Percentiles rank a stretch among this genome's conserved stretches.
These are phyloP conservation scores for Solanum virginianum DNA, from an alignment of 257 asterid species.

Conservation along the genomic window DNA sequence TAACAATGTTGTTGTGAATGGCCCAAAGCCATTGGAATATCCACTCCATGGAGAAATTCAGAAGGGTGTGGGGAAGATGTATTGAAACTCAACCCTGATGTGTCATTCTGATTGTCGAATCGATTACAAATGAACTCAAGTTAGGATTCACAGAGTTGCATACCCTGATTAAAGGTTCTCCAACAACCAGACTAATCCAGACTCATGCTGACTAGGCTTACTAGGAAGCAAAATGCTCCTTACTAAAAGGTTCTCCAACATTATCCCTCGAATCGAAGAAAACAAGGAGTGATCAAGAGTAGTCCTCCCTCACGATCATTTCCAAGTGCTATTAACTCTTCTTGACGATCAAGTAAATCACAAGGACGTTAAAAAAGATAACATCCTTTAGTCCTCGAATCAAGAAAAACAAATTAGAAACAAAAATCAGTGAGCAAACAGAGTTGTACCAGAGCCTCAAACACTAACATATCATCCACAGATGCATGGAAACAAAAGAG, in stretches of 20 bases:
- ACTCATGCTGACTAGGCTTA: not conserved
- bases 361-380: too few species aligned
- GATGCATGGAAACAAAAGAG: slow-evolving; percentile 26
- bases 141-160: too few species aligned
- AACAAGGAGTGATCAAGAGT: not conserved
- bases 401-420: not conserved
- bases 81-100: too few species aligned
- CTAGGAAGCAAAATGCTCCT: not conserved
- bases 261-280: not conserved
- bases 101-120: too few species aligned
- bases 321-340: not conserved
- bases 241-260: not conserved
- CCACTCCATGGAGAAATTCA: too few species aligned
- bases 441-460: not conserved
- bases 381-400: not conserved
- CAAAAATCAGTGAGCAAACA: not conserved
- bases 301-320: not conserved
- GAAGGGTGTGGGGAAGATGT: too few species aligned
- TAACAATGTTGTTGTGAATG: too few species aligned
- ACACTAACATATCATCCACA: slow-evolving; percentile 12
- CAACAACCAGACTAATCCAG: not conserved
- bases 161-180: too few species aligned
- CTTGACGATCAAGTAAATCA: not conserved
- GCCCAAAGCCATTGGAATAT: too few species aligned
- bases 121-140: too few species aligned